Evolutionary conservation across 495 filamentous ascomycete species (phyloP), one percentile per base, ranked within the genome.

Genomic region (Aspergillus bridgeri): DNA sequence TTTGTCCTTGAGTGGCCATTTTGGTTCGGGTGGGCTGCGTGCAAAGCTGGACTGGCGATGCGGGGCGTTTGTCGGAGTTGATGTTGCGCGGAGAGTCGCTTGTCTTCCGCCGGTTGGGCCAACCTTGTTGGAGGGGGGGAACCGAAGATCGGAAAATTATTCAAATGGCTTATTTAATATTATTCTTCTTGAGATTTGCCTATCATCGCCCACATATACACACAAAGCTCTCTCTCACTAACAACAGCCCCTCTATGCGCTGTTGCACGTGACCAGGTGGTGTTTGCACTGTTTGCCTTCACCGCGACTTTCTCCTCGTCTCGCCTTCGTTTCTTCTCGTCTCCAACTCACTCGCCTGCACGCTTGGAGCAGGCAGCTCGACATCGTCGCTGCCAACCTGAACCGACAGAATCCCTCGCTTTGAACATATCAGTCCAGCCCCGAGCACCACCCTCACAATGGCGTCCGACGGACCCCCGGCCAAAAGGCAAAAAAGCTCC

Each of bases 1-100:
- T 65, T 60, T 82, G 78, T 55, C 69, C 65, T 67, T 77, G 75
- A 55, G 69, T 75, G 45, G 76, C 73, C 76, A 79, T 75, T 43
- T 51, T 52, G 67, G 48, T 27, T 47, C 21, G 50, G 29, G 54
- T 46, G 48, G 19, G n/a, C 29, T 49, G 23, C 63, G 61, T 69
- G 65, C 60, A 69, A 69, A 70, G 68, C 66, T 66, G 64, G 64
- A 66, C 63, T 66, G 62, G 64, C 62, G 65, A 69, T 68, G 70
- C 67, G 70, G 69, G 70, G 72, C 69, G 62, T n/a, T 46, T 51
- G 61, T 59, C 48, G 54, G 48, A 44, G 8, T 38, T 38, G 53
- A 48, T 56, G 25, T 47, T 56, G 43, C 44, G 43, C 43, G 44
- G 33, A 54, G 38, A 18, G 13, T 29, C 23, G 38, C 21, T 23